A percentile compares a stretch with the other conserved stretches of the same genome.
Evolutionary conservation across 2,329 filamentous ascomycete species (phyloP).

Genomic region (Aureobasidium lini): DNA sequence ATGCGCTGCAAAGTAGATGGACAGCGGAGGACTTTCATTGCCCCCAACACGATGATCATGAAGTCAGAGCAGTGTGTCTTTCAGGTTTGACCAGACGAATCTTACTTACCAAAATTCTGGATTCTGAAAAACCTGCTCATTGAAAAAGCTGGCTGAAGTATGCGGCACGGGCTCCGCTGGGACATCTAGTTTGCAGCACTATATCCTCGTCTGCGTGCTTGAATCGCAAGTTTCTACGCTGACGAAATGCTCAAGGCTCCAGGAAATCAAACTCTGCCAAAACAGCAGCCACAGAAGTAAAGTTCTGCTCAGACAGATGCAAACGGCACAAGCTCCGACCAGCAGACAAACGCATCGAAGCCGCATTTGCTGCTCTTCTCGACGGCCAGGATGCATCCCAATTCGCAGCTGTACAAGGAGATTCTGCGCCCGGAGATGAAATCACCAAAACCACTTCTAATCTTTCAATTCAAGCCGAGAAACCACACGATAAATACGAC

Average conservation of each 20-base stretch:
- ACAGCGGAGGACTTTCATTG: not conserved
- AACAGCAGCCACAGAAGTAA: constrained; percentile 30
- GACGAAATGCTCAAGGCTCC: constrained; percentile 14
- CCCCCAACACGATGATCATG: not conserved
- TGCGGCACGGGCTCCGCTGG: too few species aligned
- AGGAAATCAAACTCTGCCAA: constrained; percentile 26
- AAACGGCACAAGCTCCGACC: constrained; percentile 44
- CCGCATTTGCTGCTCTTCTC: constrained; percentile 38
- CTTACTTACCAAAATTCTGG: not conserved
- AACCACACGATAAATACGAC: constrained; percentile 3
- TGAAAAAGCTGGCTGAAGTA: too few species aligned
- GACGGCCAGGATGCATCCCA: constrained; percentile 22
- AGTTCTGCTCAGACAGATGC: constrained; percentile 53
- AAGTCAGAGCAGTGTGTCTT: not conserved
- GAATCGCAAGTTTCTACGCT: too few species aligned
- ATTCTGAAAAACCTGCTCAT: too few species aligned
- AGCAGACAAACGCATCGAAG: constrained; percentile 46
- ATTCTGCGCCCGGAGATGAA: not conserved
- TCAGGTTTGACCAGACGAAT: too few species aligned
- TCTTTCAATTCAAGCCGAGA: not conserved
- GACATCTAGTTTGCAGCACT: too few species aligned
- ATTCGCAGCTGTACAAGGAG: not conserved
- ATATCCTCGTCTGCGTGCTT: too few species aligned
- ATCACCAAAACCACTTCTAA: not conserved
- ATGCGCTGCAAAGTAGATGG: not conserved